Evolutionary conservation across 2,329 filamentous ascomycete species (phyloP).

Genomic region (Cercospora sp.): DNA sequence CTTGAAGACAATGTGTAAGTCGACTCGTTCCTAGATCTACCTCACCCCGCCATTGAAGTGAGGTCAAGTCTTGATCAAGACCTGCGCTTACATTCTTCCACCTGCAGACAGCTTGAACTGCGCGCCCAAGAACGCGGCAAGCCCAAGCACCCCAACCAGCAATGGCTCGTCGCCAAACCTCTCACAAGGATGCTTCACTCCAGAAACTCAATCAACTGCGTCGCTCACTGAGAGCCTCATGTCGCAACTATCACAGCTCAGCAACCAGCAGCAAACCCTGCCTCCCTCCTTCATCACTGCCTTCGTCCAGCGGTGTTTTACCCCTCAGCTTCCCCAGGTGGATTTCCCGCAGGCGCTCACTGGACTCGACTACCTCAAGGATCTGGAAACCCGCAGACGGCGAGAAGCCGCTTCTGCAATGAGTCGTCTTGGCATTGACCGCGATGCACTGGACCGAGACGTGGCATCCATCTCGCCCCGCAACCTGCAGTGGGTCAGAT

Average conservation of each 20-base stretch:
- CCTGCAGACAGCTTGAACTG: slow-evolving; percentile 58
- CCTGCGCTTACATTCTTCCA: neutral
- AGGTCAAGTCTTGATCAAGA: too few relatives aligned
- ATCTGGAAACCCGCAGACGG: slow-evolving; percentile 60
- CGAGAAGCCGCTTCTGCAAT: slow-evolving; percentile 59
- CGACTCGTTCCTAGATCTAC: too few relatives aligned
- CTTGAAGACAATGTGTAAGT: slow-evolving; percentile 60
- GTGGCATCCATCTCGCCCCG: slow-evolving; percentile 54
- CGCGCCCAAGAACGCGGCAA: slow-evolving; percentile 49
- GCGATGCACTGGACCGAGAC: slow-evolving; percentile 48
- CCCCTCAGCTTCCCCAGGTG: slow-evolving; percentile 56
- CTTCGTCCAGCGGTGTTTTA: slow-evolving; percentile 62
- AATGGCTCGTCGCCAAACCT: slow-evolving; percentile 41
- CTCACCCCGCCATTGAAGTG: too few relatives aligned
- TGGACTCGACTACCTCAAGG: slow-evolving; percentile 65
- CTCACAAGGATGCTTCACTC: slow-evolving; percentile 33
- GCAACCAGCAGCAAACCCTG: slow-evolving; percentile 61
- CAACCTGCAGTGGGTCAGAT: slow-evolving; percentile 55
- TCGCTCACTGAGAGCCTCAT: slow-evolving; percentile 54
- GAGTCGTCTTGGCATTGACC: slow-evolving; percentile 54
- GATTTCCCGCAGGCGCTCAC: slow-evolving; percentile 67
- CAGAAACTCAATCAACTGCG: slow-evolving; percentile 39
- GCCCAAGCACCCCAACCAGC: slow-evolving; percentile 36
- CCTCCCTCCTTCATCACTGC: slow-evolving; percentile 63
- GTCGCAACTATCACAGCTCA: slow-evolving; percentile 58